A percentile compares a stretch with the other conserved stretches of the same genome.
Evolutionary conservation across 2,329 filamentous ascomycete species (phyloP).

Genomic region (Hypoxylon sp.): DNA sequence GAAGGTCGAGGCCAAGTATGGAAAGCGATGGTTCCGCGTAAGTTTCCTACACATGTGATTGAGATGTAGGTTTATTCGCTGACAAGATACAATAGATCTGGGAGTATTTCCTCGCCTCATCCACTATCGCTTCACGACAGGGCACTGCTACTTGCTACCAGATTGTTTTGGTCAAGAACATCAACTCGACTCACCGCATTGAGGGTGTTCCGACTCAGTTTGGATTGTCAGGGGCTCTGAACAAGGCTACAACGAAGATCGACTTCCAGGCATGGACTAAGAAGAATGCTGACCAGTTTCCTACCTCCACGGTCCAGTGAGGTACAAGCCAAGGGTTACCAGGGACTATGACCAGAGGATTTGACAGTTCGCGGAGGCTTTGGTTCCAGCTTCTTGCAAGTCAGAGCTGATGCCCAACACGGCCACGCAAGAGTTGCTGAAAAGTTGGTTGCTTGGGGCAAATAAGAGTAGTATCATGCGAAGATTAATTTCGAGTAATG

Average conservation of each 20-base stretch:
- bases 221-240: constrained; percentile 73
- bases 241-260: constrained; percentile 51
- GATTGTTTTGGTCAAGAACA: constrained; percentile 84
- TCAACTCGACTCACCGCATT: constrained; percentile 84
- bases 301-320: constrained; percentile 51
- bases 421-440: constrained; percentile 1
- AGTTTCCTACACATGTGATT: constrained; percentile 57
- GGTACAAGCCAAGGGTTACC: not conserved
- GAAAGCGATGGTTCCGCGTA: constrained; percentile 94
- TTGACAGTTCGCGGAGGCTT: constrained; percentile 3
- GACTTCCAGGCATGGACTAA: constrained; percentile 55
- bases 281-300: constrained; percentile 55
- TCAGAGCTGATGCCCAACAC: not conserved
- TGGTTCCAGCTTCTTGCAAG: not conserved
- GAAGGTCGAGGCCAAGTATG: constrained; percentile 95
- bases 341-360: not conserved
- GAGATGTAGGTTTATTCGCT: constrained; percentile 21
- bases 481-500: constrained; percentile 19
- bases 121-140: constrained; percentile 82
- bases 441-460: constrained; percentile 1
- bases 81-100: constrained; percentile 65
- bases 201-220: constrained; percentile 79
- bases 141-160: constrained; percentile 84
- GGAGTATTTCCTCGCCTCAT: constrained; percentile 85
- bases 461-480: not conserved